Evolutionary conservation across 257 asterid species (phyloP).

Genomic region (Salvia hispanica): DNA sequence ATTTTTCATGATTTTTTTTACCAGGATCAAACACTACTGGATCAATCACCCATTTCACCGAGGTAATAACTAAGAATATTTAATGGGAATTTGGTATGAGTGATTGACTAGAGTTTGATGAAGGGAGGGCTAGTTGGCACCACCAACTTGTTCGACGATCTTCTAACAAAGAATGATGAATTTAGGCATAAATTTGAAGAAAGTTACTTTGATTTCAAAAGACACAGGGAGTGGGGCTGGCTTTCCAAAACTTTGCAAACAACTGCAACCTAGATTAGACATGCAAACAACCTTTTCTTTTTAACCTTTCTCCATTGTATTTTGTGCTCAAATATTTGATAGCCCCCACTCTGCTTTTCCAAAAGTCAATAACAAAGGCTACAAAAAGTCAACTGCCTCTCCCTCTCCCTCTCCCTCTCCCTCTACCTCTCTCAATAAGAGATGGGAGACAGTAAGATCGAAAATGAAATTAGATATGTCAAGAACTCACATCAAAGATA

Average conservation of each 20-base stretch:
- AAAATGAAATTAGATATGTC: not conserved
- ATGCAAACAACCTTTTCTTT: conserved; percentile 32
- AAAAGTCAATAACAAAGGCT: conserved; percentile 28
- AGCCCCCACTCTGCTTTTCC: conserved; percentile 12
- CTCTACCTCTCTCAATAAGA: not conserved
- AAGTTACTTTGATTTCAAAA: not conserved
- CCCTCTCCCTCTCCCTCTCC: not conserved
- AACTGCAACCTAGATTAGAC: conserved; percentile 35
- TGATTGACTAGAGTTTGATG: not conserved
- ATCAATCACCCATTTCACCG: too few relatives aligned
- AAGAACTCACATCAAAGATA: conserved; percentile 26
- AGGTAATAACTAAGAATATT: too few relatives aligned
- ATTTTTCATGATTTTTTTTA: too few relatives aligned
- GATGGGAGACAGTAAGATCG: not conserved
- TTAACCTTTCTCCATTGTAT: conserved; percentile 31
- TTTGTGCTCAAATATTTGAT: conserved; percentile 33
- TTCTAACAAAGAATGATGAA: not conserved
- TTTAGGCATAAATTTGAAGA: not conserved
- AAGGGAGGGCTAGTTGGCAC: not conserved
- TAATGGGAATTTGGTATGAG: not conserved
- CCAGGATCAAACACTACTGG: too few relatives aligned
- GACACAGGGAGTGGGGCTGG: conserved; percentile 22
- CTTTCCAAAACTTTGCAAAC: conserved; percentile 15
- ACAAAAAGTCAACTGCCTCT: conserved; percentile 28
- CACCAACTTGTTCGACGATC: not conserved